phyloP scores from a whole-genome alignment of 768 basidiomycete species.

The Lentinus brumalis region DNA sequence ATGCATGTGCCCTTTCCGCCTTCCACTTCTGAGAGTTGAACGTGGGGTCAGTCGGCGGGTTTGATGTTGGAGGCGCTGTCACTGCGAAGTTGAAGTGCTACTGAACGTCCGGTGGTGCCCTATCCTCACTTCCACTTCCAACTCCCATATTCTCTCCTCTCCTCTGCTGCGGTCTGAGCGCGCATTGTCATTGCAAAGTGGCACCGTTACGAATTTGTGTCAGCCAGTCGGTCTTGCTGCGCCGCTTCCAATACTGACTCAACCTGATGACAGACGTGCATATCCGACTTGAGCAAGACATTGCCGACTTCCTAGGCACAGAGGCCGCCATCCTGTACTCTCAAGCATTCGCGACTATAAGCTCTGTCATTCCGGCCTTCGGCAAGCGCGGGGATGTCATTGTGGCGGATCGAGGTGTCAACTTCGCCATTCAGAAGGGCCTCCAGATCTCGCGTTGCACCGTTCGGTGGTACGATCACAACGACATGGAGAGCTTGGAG shows the following conservation, averaged over 20 bases:
- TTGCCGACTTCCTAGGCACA: conserved; percentile 88
- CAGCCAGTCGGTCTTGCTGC: not conserved
- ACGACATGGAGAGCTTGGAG: conserved; percentile 89
- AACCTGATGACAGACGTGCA: conserved; percentile 72
- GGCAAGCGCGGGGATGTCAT: conserved; percentile 98
- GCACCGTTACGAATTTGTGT: not conserved
- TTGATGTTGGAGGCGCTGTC: too few species aligned
- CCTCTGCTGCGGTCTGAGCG: too few species aligned
- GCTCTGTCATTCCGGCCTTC: conserved; percentile 95
- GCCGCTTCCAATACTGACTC: not conserved
- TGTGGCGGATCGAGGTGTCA: conserved; percentile 96
- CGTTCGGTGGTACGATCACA: conserved; percentile 95
- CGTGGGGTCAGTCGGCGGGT: too few species aligned
- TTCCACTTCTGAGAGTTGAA: too few species aligned
- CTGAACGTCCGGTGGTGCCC: too few species aligned
- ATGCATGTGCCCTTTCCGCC: not conserved
- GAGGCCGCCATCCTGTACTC: conserved; percentile 92
- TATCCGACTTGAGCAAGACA: conserved; percentile 82
- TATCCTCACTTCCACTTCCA: too few species aligned
- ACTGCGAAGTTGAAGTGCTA: too few species aligned
- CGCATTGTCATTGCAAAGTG: too few species aligned
- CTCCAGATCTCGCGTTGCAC: conserved; percentile 91
- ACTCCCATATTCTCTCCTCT: too few species aligned
- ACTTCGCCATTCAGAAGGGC: conserved; percentile 94
- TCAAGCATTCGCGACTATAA: conserved; percentile 89